Conservation (phyloP, 2,329 filamentous ascomycete genomes). For the Dothistroma septosporum region DNA sequence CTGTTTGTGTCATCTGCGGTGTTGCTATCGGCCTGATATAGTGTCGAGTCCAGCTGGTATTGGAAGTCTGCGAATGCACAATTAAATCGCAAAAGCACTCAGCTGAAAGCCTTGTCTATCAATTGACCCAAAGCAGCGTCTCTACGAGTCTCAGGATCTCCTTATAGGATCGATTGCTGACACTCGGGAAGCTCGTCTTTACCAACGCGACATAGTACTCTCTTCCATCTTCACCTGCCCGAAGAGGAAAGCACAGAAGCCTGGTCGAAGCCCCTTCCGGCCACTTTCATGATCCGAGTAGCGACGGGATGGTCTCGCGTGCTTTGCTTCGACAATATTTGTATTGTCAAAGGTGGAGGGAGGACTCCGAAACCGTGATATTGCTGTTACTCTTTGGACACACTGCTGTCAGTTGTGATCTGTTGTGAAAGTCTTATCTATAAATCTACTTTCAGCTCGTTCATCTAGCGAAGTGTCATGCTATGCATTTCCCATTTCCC, state of each 20-base stretch:
- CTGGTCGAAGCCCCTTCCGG: neutral
- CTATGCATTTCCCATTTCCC: neutral
- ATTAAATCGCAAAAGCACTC: neutral
- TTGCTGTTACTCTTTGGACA: no score
- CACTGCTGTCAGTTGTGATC: no score
- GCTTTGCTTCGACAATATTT: no score
- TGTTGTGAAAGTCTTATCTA: no score
- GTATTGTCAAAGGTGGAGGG: no score
- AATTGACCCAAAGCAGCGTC: slow-evolving; percentile 16
- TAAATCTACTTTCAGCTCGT: neutral
- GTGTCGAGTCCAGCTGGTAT: no score
- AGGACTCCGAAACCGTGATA: no score
- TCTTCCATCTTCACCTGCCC: neutral
- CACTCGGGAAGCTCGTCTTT: slow-evolving; percentile 5
- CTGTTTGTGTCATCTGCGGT: neutral
- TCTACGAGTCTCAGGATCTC: slow-evolving; percentile 11
- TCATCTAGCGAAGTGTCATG: neutral
- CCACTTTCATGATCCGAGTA: no score
- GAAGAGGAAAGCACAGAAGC: neutral
- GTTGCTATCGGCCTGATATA: neutral
- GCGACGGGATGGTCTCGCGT: no score
- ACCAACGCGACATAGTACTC: slow-evolving; percentile 12
- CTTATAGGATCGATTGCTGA: neutral
- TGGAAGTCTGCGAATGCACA: neutral
- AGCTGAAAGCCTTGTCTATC: neutral